Evolutionary conservation across 345 rosid genomes (phyloP).

Genomic region (Anacardium occidentale): DNA sequence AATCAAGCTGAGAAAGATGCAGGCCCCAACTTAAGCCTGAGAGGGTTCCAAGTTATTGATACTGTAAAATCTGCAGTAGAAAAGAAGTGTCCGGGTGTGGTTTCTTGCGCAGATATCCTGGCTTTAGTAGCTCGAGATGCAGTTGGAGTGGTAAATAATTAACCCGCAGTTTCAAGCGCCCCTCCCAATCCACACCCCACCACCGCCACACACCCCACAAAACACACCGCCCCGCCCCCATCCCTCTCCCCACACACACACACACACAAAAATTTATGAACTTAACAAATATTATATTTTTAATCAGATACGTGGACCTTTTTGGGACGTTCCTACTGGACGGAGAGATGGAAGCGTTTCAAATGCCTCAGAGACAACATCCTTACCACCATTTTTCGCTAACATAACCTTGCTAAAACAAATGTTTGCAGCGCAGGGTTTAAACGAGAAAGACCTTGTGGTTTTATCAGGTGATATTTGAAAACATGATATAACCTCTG

Average conservation of each 20-base stretch:
- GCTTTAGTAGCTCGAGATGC: conserved; percentile 39
- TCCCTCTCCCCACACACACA: no score
- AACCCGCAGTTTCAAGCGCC: not conserved
- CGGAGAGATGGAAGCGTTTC: conserved; percentile 67
- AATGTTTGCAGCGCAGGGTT: conserved; percentile 40
- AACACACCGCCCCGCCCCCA: no score
- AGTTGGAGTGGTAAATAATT: conserved; percentile 30
- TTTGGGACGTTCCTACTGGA: conserved; percentile 56
- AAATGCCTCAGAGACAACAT: conserved; percentile 22
- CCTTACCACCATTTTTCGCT: conserved; percentile 43
- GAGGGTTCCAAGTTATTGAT: conserved; percentile 53
- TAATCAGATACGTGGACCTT: conserved; percentile 53
- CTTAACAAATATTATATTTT: not conserved
- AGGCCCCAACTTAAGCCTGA: conserved; percentile 33
- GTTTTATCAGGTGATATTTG: conserved; percentile 48
- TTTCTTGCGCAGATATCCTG: conserved; percentile 37
- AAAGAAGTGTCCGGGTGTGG: conserved; percentile 32
- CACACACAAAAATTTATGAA: no score
- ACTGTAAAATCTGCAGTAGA: conserved; percentile 40
- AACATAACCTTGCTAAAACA: conserved; percentile 32
- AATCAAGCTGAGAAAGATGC: conserved; percentile 47
- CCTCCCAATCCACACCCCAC: no score
- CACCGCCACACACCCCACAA: no score
- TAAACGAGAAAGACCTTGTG: conserved; percentile 47
- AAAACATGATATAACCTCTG: not conserved